A percentile compares a stretch with the other conserved stretches of the same genome.
These are phyloP conservation scores for Arxiozyma heterogenica DNA, from an alignment of 1,139 yeast species.

Conservation along the genomic window DNA sequence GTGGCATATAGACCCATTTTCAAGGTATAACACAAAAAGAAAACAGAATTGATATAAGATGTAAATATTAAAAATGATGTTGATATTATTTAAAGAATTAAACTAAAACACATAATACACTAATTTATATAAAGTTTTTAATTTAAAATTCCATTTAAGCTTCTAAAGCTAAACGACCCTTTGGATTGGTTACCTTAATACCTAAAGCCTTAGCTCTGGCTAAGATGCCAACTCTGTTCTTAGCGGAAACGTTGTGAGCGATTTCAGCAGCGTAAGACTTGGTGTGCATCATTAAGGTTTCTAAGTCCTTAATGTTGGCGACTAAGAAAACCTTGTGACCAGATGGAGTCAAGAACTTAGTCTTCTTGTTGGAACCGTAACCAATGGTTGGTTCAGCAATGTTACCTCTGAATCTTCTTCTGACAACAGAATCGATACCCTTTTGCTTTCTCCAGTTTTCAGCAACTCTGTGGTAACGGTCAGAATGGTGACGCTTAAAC, in stretches of 20 bases:
- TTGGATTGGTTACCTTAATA: slow-evolving; percentile 97
- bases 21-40: neutral
- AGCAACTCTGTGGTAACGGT: slow-evolving; percentile 96
- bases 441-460: slow-evolving; percentile 99
- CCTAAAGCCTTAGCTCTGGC: slow-evolving; percentile 98
- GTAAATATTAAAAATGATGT: slow-evolving; percentile 3
- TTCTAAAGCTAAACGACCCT: slow-evolving; percentile 97
- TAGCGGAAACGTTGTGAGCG: slow-evolving; percentile 97
- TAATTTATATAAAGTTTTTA: slow-evolving; percentile 1
- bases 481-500: slow-evolving; percentile 99
- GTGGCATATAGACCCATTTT: neutral
- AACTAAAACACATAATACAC: slow-evolving; percentile 2
- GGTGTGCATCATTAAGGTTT: slow-evolving; percentile 92
- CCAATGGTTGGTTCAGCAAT: slow-evolving; percentile 99
- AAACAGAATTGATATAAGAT: neutral
- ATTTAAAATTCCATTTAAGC: slow-evolving; percentile 46
- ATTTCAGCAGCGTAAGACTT: slow-evolving; percentile 99
- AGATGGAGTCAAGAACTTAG: slow-evolving; percentile 91
- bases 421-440: slow-evolving; percentile 99
- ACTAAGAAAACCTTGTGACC: slow-evolving; percentile 98
- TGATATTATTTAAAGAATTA: slow-evolving; percentile 2
- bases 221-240: slow-evolving; percentile 94
- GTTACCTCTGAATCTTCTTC: slow-evolving; percentile 99
- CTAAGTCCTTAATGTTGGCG: slow-evolving; percentile 87
- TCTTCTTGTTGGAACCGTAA: slow-evolving; percentile 99